Evolutionary conservation across 805 yeast genomes (phyloP).

Genomic region (Yarrowia divulgata): DNA sequence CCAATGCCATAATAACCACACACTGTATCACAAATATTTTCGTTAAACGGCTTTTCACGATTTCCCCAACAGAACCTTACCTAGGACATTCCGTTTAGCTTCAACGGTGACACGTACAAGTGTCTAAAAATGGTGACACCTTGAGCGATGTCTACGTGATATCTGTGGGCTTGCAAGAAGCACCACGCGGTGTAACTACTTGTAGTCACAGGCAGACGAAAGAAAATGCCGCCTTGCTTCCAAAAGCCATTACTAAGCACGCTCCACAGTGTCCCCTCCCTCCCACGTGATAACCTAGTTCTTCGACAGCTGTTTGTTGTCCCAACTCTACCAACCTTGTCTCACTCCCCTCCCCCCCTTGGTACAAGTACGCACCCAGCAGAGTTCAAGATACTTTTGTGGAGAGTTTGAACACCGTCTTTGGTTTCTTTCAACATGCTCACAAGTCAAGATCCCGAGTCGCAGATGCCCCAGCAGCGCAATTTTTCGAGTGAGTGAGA

Average conservation of each 20-base stretch:
- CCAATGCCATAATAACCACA: too few species aligned
- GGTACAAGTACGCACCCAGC: slow-evolving; percentile 14
- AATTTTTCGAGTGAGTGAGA: slow-evolving; percentile 33
- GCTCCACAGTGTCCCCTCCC: too few species aligned
- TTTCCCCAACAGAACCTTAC: slow-evolving; percentile 1
- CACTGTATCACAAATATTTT: too few species aligned
- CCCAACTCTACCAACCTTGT: slow-evolving; percentile 28
- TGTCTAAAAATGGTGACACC: too few species aligned
- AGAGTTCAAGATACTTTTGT: slow-evolving; percentile 30
- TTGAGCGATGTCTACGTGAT: too few species aligned
- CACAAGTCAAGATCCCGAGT: slow-evolving; percentile 35
- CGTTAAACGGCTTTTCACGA: neutral
- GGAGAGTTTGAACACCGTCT: slow-evolving; percentile 24
- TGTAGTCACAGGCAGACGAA: too few species aligned
- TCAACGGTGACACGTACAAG: slow-evolving; percentile 12
- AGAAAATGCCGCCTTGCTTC: too few species aligned
- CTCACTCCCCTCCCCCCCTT: slow-evolving; percentile 21
- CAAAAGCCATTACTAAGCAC: too few species aligned
- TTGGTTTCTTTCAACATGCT: slow-evolving; percentile 38
- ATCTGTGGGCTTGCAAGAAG: too few species aligned
- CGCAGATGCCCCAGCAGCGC: slow-evolving; percentile 39
- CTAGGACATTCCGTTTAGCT: neutral
- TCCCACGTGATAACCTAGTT: slow-evolving; percentile 19
- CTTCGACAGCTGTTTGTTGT: slow-evolving; percentile 8
- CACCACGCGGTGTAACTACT: too few species aligned